phyloP scores from a whole-genome alignment of 805 yeast genomes.

The Brettanomyces bruxellensis region DNA sequence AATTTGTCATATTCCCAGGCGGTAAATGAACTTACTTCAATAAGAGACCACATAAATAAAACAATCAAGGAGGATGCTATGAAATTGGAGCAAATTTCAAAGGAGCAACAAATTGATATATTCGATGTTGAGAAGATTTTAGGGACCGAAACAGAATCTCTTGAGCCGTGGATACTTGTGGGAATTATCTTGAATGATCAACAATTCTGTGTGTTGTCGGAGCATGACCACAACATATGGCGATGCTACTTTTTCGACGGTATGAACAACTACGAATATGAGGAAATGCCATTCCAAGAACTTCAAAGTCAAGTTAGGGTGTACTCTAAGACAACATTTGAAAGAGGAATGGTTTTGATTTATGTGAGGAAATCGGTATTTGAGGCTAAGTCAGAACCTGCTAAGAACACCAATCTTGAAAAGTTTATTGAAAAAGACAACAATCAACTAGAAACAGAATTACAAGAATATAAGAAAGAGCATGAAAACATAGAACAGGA shows the following conservation, averaged over 20 bases:
- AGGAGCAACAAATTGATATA: constrained; percentile 14
- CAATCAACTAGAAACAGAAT: constrained; percentile 10
- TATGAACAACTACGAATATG: constrained; percentile 17
- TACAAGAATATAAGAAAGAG: too few relatives aligned
- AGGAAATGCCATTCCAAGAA: constrained; percentile 16
- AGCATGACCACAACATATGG: constrained; percentile 21
- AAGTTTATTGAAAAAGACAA: constrained; percentile 27
- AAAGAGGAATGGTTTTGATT: constrained; percentile 24
- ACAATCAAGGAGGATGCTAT: constrained; percentile 8
- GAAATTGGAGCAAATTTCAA: constrained; percentile 7
- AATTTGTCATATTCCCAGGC: constrained; percentile 7
- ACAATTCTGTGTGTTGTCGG: constrained; percentile 21
- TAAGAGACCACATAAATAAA: constrained; percentile 8
- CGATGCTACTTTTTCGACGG: constrained; percentile 17
- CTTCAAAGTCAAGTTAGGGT: constrained; percentile 15
- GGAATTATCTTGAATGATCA: constrained; percentile 27
- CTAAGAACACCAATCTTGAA: constrained; percentile 17
- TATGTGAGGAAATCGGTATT: constrained; percentile 25
- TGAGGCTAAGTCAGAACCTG: constrained; percentile 1
- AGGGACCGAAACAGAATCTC: constrained; percentile 7
- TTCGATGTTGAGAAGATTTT: constrained; percentile 21
- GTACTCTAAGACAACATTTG: constrained; percentile 18
- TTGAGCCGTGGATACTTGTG: constrained; percentile 30
- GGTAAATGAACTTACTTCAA: constrained; percentile 12
- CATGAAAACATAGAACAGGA: too few relatives aligned